Evolutionary conservation across 129 eudicot species (phyloP).

Genomic region (Lonicera japonica): DNA sequence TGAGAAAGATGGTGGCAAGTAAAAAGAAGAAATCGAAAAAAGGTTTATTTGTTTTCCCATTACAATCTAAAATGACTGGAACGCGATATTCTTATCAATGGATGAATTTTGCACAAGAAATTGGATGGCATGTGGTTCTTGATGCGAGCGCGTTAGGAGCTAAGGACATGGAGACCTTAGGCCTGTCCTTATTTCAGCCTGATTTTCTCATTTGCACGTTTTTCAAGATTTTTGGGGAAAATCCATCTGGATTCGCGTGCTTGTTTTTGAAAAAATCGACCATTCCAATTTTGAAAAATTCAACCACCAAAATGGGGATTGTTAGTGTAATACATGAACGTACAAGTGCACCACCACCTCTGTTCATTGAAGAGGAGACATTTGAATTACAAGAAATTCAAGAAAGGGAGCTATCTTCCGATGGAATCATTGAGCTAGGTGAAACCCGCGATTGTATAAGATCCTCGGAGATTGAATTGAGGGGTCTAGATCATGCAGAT

Average conservation of each 20-base stretch:
- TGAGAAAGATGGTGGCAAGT: slow-evolving; percentile 32
- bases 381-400: slow-evolving; percentile 24
- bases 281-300: slow-evolving; percentile 33
- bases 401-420: slow-evolving; percentile 14
- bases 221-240: slow-evolving; percentile 78
- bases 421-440: slow-evolving; percentile 27
- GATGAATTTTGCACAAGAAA: slow-evolving; percentile 79
- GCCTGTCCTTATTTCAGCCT: slow-evolving; percentile 70
- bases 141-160: slow-evolving; percentile 76
- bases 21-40: slow-evolving; percentile 39
- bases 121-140: slow-evolving; percentile 85
- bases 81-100: slow-evolving; percentile 66
- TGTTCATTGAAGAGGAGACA: slow-evolving; percentile 18
- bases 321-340: slow-evolving; percentile 33
- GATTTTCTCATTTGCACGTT: slow-evolving; percentile 73
- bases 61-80: slow-evolving; percentile 79
- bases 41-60: slow-evolving; percentile 78
- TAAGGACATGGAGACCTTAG: slow-evolving; percentile 87
- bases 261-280: slow-evolving; percentile 62
- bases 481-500: slow-evolving; percentile 75
- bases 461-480: slow-evolving; percentile 31
- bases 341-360: slow-evolving; percentile 21
- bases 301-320: slow-evolving; percentile 42
- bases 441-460: background rate
- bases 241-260: slow-evolving; percentile 92